phyloP scores from a whole-genome alignment of 257 asterid species.

The Rauvolfia tetraphylla region DNA sequence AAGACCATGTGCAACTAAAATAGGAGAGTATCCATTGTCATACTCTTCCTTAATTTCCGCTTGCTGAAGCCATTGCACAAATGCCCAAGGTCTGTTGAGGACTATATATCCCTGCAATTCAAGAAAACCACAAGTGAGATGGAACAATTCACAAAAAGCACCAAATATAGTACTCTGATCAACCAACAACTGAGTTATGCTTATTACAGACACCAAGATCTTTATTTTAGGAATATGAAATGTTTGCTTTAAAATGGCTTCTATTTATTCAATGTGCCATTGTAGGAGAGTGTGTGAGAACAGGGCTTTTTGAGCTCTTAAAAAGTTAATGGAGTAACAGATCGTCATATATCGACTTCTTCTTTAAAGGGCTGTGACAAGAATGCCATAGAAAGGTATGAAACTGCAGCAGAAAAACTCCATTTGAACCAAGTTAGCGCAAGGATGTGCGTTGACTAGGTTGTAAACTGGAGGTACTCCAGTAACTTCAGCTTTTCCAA shows the following conservation, averaged over 20 bases:
- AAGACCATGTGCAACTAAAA: neutral
- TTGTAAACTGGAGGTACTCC: too few relatives aligned
- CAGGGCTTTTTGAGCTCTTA: neutral
- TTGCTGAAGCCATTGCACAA: slow-evolving; percentile 98
- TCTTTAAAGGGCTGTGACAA: neutral
- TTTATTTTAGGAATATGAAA: neutral
- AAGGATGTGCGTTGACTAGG: neutral
- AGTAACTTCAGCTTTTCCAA: neutral
- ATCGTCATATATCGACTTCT: neutral
- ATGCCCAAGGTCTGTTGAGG: slow-evolving; percentile 98
- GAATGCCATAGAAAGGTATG: neutral
- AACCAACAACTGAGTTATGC: neutral
- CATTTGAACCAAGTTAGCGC: neutral
- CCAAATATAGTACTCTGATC: neutral
- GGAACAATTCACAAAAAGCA: slow-evolving; percentile 13
- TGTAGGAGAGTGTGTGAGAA: neutral
- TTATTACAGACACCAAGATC: neutral
- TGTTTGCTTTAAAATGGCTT: neutral
- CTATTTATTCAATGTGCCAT: neutral
- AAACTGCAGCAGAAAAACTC: neutral
- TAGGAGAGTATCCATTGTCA: slow-evolving; percentile 13
- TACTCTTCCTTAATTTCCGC: slow-evolving; percentile 89
- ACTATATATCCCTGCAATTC: slow-evolving; percentile 85
- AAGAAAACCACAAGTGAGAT: slow-evolving; percentile 19
- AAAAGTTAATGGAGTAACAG: too few relatives aligned